Percentiles rank a stretch among this genome's conserved stretches.
Evolutionary conservation across 2,329 filamentous ascomycete genomes (phyloP).

Genomic region (Helotiales sp.): DNA sequence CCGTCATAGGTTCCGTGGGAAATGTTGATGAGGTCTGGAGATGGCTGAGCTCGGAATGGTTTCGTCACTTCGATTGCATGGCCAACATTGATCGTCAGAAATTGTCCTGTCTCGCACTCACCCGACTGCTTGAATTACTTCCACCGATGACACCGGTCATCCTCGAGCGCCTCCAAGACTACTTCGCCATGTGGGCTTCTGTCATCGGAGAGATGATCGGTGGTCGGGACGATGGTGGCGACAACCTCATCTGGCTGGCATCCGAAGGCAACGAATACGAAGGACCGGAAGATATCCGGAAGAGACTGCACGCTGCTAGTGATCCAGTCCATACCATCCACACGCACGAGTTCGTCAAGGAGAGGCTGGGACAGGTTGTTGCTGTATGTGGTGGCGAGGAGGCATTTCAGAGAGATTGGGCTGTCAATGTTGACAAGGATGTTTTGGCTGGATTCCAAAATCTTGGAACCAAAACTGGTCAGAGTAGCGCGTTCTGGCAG

Average conservation of each 20-base stretch:
- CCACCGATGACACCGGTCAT: constrained; percentile 53
- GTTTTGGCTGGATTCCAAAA: constrained; percentile 64
- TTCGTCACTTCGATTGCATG: constrained; percentile 67
- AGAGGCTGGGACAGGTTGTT: constrained; percentile 60
- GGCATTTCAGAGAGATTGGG: constrained; percentile 66
- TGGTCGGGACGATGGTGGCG: constrained; percentile 51
- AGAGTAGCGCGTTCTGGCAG: constrained; percentile 5
- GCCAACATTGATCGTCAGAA: constrained; percentile 67
- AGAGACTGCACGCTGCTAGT: constrained; percentile 51
- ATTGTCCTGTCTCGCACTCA: constrained; percentile 71
- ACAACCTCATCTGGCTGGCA: constrained; percentile 51
- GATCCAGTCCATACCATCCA: constrained; percentile 71
- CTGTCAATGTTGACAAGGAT: constrained; percentile 73
- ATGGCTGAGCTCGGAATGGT: constrained; percentile 66
- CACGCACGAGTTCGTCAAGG: constrained; percentile 62
- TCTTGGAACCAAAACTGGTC: constrained; percentile 30
- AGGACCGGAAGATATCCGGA: constrained; percentile 54
- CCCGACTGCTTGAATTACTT: constrained; percentile 66
- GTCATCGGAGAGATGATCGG: constrained; percentile 67
- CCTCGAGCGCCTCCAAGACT: constrained; percentile 65
- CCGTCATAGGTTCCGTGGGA: constrained; percentile 48
- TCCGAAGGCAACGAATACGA: constrained; percentile 52
- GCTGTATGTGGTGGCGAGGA: constrained; percentile 62
- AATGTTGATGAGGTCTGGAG: constrained; percentile 53
- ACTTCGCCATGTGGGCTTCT: constrained; percentile 74